A percentile compares a stretch with the other conserved stretches of the same genome.
Conservation (phyloP, 2,329 filamentous ascomycete species). For the Paecilomyces formosus region DNA sequence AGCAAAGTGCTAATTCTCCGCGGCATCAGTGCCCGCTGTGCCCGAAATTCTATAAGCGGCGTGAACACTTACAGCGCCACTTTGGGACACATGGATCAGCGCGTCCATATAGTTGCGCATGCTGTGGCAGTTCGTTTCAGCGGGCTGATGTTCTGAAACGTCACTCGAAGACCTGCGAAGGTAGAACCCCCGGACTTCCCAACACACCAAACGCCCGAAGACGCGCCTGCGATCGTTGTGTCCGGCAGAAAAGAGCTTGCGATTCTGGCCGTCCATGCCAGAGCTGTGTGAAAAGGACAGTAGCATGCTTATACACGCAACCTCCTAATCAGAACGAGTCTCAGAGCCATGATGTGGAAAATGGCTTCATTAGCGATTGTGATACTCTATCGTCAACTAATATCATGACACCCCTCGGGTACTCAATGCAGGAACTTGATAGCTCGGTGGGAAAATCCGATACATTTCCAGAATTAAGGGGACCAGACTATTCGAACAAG, state of each 20-base stretch:
- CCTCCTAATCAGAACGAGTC: neutral
- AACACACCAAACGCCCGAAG: slow-evolving; percentile 11
- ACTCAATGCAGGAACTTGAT: no score
- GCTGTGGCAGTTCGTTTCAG: slow-evolving; percentile 26
- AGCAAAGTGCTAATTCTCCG: neutral
- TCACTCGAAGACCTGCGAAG: slow-evolving; percentile 26
- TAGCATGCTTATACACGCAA: neutral
- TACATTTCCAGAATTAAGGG: no score
- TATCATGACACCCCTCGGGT: no score
- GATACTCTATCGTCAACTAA: no score
- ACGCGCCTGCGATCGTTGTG: slow-evolving; percentile 28
- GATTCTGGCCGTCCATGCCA: slow-evolving; percentile 22
- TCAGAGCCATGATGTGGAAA: neutral
- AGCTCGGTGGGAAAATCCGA: no score
- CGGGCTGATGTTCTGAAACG: slow-evolving; percentile 31
- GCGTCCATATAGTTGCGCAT: slow-evolving; percentile 23
- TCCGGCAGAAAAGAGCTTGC: slow-evolving; percentile 29
- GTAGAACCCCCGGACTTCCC: slow-evolving; percentile 1
- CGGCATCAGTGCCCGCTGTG: slow-evolving; percentile 23
- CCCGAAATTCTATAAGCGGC: slow-evolving; percentile 28
- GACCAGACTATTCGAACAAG: no score
- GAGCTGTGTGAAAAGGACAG: neutral
- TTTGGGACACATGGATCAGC: slow-evolving; percentile 23
- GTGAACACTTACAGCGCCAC: slow-evolving; percentile 31
- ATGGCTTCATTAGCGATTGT: no score